Base-by-base conservation (phyloP, 1,139 yeast genomes). In the Wickerhamiella infanticola region DNA sequence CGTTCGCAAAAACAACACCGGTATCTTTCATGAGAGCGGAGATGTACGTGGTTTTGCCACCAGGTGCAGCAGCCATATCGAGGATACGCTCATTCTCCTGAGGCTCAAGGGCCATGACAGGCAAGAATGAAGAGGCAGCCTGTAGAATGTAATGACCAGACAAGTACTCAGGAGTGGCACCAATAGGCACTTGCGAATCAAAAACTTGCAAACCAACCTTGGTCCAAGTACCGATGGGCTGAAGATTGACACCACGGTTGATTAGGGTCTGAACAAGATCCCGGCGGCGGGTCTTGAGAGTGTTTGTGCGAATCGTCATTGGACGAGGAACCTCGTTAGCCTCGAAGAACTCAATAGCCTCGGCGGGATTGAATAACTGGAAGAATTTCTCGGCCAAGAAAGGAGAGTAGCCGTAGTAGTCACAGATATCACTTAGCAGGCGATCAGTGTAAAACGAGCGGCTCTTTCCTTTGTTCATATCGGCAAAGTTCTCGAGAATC, bases 61-160 rank as follows among this genome's bases (percentile, higher is more conserved):
- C 99, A 54, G 99, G 99, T 24, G 99, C 97, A 49, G 98, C 94
- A 39, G 99, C 98, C 98, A 93, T 93, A 68, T 93, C 99, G 54
- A 93, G 72, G 43, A 93, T 72, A 60, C 98, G 79, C 66, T 93
- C 99, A 61, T 83, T 79, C 64, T 86, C 96, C 63, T 86, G 94
- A 23, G 99, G 98, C 51, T 80, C 93, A 56, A 93, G 70, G 0
- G 99, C 99, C 88, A 93, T 84, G 24, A 88, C 96, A 8, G 99
- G 99, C 60, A 93, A 70, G 65, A 90, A 90, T 4, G 97, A 88
- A 5, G 97, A 88, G 29, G 99, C 99, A 38, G 99, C 98, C 66
- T 93, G 99, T 58, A 93, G 70, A 53, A 93, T 93, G 67, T 93
- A 93, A 61, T 90, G 95, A 59, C 99, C 99, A 11, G 97, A 95